Conservation (phyloP, 129 eudicot genomes). For the Daucus carota region DNA sequence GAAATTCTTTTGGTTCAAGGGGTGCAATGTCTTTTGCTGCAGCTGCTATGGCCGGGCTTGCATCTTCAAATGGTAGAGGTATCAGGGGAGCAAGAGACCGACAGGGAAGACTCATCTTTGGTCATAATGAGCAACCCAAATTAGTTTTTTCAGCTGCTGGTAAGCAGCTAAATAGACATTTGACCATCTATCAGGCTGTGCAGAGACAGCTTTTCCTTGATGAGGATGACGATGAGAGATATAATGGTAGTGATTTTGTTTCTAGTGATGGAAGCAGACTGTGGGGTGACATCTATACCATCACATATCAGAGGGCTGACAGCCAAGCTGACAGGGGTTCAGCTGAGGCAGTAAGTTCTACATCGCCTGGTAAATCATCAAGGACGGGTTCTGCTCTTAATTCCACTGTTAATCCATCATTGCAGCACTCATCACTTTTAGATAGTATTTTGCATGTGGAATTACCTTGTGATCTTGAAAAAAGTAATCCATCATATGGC, state of each 20-base stretch:
- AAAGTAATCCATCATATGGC: slow-evolving; percentile 76
- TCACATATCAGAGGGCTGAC: slow-evolving; percentile 79
- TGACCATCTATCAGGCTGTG: slow-evolving; percentile 91
- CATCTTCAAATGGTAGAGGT: slow-evolving; percentile 80
- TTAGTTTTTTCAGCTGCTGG: slow-evolving; percentile 80
- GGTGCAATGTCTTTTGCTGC: slow-evolving; percentile 99
- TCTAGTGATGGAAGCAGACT: slow-evolving; percentile 90
- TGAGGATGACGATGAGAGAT: slow-evolving; percentile 73
- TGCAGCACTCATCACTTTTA: slow-evolving; percentile 52
- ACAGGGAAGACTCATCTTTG: slow-evolving; percentile 48
- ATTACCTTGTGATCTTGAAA: slow-evolving; percentile 94
- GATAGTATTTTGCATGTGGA: slow-evolving; percentile 90
- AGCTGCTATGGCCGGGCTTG: slow-evolving; percentile 97
- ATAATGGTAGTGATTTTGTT: slow-evolving; percentile 55
- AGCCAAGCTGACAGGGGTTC: slow-evolving; percentile 36
- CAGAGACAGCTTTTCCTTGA: slow-evolving; percentile 72
- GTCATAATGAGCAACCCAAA: slow-evolving; percentile 21
- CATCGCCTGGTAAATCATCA: slow-evolving; percentile 47
- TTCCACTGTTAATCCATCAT: slow-evolving; percentile 33
- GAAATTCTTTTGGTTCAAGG: slow-evolving; percentile 67
- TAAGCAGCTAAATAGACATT: slow-evolving; percentile 64
- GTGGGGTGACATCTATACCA: slow-evolving; percentile 76
- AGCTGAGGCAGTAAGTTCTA: slow-evolving; percentile 32
- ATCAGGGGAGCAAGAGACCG: slow-evolving; percentile 63
- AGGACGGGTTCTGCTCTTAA: slow-evolving; percentile 47